Conservation (phyloP, 2,329 filamentous ascomycete species). For the Hortaea sp. region DNA sequence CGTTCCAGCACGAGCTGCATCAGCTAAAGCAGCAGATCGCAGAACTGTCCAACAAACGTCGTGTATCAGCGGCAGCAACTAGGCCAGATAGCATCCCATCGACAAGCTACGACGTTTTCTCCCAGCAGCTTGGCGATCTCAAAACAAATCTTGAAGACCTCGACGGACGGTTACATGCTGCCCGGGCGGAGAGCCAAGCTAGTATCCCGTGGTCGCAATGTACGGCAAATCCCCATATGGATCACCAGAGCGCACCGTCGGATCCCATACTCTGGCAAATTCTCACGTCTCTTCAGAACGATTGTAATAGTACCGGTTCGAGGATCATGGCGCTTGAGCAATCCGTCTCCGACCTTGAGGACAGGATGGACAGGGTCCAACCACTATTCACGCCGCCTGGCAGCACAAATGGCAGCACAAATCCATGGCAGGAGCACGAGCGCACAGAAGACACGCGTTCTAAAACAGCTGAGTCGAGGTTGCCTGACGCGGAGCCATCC, state of each 20-base stretch:
- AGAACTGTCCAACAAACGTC: slow-evolving; percentile 8
- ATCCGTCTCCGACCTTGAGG: slow-evolving; percentile 14
- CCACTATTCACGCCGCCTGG: slow-evolving; percentile 6
- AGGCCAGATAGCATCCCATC: not conserved
- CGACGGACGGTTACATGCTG: not conserved
- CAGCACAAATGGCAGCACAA: slow-evolving; percentile 1
- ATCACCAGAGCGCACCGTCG: not conserved
- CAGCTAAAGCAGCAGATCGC: slow-evolving; percentile 14
- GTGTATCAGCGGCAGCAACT: not conserved
- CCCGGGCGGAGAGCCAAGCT: not conserved
- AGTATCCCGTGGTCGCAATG: not conserved
- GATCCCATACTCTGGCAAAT: not conserved
- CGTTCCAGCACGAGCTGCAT: slow-evolving; percentile 16
- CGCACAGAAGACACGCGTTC: not conserved
- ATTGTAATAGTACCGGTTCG: slow-evolving; percentile 9
- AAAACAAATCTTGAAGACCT: slow-evolving; percentile 3
- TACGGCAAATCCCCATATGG: not conserved
- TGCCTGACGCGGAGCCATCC: not conserved
- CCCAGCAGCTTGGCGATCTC: slow-evolving; percentile 3
- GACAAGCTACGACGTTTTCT: slow-evolving; percentile 1
- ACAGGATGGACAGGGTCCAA: slow-evolving; percentile 5
- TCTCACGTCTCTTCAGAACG: slow-evolving; percentile 11
- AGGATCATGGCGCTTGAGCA: slow-evolving; percentile 12
- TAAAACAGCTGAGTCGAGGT: not conserved
- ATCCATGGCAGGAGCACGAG: not conserved